A percentile compares a stretch with the other conserved stretches of the same genome.
phyloP scores from a whole-genome alignment of 768 basidiomycete genomes.

The Lyophyllum semitale region DNA sequence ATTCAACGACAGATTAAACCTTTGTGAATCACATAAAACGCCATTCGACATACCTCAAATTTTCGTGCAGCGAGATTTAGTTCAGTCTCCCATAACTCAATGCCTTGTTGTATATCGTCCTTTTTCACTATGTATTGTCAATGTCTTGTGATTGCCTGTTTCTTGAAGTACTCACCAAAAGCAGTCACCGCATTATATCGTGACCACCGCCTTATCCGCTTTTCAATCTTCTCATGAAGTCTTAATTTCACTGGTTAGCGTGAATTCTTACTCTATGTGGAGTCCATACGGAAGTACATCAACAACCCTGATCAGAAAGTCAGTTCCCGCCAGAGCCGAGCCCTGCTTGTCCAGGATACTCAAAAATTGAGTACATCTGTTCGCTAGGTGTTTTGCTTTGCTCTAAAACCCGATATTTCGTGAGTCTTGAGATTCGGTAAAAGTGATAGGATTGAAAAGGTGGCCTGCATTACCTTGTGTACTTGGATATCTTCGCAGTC shows the following conservation, averaged over 20 bases:
- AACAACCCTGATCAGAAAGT: conserved; percentile 39
- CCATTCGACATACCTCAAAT: conserved; percentile 38
- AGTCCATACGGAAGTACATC: conserved; percentile 43
- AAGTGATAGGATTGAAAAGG: not conserved
- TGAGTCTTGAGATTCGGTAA: not conserved
- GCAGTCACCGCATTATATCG: conserved; percentile 36
- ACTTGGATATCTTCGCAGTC: conserved; percentile 48
- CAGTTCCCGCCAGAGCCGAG: conserved; percentile 38
- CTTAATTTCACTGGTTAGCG: conserved; percentile 26
- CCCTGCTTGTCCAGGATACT: conserved; percentile 42
- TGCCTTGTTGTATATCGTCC: conserved; percentile 44
- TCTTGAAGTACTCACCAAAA: conserved; percentile 34
- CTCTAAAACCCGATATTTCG: conserved; percentile 29
- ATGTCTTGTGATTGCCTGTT: not conserved
- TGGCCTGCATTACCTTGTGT: conserved; percentile 43
- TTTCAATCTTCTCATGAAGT: conserved; percentile 40
- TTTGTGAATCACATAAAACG: not conserved
- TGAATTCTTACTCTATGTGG: not conserved
- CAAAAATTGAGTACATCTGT: conserved; percentile 42
- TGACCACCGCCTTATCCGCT: conserved; percentile 39
- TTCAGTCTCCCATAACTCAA: conserved; percentile 44
- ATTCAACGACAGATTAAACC: not conserved
- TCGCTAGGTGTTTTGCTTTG: conserved; percentile 41
- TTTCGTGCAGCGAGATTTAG: conserved; percentile 41
- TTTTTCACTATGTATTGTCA: conserved; percentile 38